phyloP scores from a whole-genome alignment of 129 eudicot genomes.

The Flaveria trinervia region DNA sequence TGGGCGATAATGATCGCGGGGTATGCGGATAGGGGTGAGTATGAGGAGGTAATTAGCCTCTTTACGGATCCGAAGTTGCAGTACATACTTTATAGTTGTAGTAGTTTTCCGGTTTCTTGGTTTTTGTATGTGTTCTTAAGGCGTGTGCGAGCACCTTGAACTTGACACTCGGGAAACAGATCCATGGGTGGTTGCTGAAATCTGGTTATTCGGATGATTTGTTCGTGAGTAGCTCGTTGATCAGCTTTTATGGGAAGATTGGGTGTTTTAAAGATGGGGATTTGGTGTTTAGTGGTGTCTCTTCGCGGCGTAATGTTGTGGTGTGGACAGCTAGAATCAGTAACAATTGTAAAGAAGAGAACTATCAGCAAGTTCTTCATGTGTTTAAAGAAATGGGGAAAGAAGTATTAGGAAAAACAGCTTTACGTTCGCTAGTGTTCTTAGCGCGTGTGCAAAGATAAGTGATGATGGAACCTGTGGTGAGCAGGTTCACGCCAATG shows the following conservation, averaged over 20 bases:
- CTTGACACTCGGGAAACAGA: constrained; percentile 60
- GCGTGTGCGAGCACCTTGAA: constrained; percentile 51
- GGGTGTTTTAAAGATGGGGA: constrained; percentile 51
- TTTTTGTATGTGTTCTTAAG: constrained; percentile 68
- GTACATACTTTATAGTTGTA: constrained; percentile 6
- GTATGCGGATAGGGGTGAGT: constrained; percentile 43
- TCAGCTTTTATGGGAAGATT: constrained; percentile 65
- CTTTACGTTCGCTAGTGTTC: constrained; percentile 72
- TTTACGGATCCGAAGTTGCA: constrained; percentile 40
- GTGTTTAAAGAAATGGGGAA: constrained; percentile 65
- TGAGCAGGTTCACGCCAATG: constrained; percentile 71
- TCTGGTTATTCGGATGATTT: constrained; percentile 46
- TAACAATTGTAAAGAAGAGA: constrained; percentile 47
- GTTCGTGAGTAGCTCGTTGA: constrained; percentile 62
- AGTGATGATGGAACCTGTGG: constrained; percentile 62
- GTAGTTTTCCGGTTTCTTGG: constrained; percentile 53
- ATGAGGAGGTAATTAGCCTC: constrained; percentile 46
- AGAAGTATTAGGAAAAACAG: constrained; percentile 60
- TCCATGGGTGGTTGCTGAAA: constrained; percentile 69
- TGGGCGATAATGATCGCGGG: constrained; percentile 80
- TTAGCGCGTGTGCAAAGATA: constrained; percentile 68
- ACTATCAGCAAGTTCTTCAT: constrained; percentile 45
- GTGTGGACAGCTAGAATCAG: constrained; percentile 71
- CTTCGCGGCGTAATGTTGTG: constrained; percentile 45
- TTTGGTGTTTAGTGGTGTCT: constrained; percentile 44